These are phyloP conservation scores for Wallacemonas sp. DNA, from an alignment of 208 protist species.

Conservation along the genomic window DNA sequence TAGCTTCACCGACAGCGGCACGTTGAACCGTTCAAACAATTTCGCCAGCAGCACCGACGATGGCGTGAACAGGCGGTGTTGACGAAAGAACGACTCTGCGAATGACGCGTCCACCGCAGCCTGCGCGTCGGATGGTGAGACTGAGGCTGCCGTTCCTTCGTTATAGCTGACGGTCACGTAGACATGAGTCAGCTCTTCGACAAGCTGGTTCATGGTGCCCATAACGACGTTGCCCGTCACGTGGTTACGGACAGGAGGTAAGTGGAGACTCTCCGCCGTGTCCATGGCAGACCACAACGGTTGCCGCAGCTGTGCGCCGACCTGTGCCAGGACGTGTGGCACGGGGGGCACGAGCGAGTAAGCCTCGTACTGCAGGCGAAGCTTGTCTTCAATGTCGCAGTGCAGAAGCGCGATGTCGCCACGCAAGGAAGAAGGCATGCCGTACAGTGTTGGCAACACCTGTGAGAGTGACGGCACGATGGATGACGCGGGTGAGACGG, in stretches of 20 bases:
- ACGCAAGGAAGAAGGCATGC: slow-evolving; percentile 18
- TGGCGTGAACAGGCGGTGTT: slow-evolving; percentile 46
- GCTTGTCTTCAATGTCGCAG: slow-evolving; percentile 18
- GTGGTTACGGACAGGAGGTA: slow-evolving; percentile 17
- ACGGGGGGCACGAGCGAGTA: slow-evolving; percentile 17
- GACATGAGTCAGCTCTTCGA: slow-evolving; percentile 64
- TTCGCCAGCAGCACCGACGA: slow-evolving; percentile 56
- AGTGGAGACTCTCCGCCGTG: slow-evolving; percentile 28
- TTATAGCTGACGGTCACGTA: slow-evolving; percentile 9
- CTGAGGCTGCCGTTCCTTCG: slow-evolving; percentile 7
- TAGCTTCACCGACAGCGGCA: slow-evolving; percentile 41
- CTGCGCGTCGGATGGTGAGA: slow-evolving; percentile 4
- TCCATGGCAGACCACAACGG: slow-evolving; percentile 56
- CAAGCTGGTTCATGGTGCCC: slow-evolving; percentile 59
- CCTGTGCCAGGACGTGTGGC: slow-evolving; percentile 24
- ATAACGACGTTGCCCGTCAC: slow-evolving; percentile 31
- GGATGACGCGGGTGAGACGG: too few species aligned
- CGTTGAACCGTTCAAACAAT: slow-evolving; percentile 55
- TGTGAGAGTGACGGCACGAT: slow-evolving; percentile 11
- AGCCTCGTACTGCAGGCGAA: slow-evolving; percentile 27
- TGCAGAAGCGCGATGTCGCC: slow-evolving; percentile 28
- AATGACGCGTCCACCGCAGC: slow-evolving; percentile 18
- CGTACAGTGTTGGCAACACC: slow-evolving; percentile 27
- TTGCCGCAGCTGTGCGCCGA: slow-evolving; percentile 28
- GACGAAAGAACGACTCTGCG: slow-evolving; percentile 43